Conservation (phyloP, 371 early-diverging fungal species). For the Mortierella sp. region DNA sequence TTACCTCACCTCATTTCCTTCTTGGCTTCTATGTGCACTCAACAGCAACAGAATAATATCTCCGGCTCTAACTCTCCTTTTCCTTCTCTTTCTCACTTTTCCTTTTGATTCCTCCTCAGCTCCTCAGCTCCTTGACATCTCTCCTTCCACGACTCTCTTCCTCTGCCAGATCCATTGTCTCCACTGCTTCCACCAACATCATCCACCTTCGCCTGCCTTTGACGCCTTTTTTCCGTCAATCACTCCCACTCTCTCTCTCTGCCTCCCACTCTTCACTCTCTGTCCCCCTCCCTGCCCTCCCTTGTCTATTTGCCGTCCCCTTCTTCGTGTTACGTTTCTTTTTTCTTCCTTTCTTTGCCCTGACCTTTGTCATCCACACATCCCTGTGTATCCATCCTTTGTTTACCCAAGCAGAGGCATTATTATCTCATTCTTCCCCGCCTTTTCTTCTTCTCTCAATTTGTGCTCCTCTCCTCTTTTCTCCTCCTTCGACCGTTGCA, state of each 20-base stretch:
- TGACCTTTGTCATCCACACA: slow-evolving; percentile 11
- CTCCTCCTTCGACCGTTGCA: background rate
- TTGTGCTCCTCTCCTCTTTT: background rate
- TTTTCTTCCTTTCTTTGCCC: background rate
- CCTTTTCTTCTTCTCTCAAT: slow-evolving; percentile 7
- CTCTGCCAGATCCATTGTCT: slow-evolving; percentile 1
- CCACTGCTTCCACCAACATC: background rate
- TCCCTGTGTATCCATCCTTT: slow-evolving; percentile 2
- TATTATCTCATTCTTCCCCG: background rate
- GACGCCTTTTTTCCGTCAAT: background rate
- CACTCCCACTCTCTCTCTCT: background rate
- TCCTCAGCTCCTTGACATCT: background rate
- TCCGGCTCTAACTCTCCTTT: background rate
- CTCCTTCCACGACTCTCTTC: background rate
- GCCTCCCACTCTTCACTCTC: background rate
- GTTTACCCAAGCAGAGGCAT: background rate
- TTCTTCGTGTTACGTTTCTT: background rate
- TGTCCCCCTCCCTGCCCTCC: background rate
- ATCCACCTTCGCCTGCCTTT: background rate
- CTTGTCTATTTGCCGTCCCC: background rate
- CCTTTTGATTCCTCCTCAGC: background rate
- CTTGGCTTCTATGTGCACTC: too few relatives aligned
- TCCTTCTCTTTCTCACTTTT: background rate
- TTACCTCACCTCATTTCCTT: too few relatives aligned
- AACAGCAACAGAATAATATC: too few relatives aligned